Evolutionary conservation across 1,139 yeast species (phyloP), one percentile per base, ranked within the genome.

Genomic region (Yamadazyma dendronema): DNA sequence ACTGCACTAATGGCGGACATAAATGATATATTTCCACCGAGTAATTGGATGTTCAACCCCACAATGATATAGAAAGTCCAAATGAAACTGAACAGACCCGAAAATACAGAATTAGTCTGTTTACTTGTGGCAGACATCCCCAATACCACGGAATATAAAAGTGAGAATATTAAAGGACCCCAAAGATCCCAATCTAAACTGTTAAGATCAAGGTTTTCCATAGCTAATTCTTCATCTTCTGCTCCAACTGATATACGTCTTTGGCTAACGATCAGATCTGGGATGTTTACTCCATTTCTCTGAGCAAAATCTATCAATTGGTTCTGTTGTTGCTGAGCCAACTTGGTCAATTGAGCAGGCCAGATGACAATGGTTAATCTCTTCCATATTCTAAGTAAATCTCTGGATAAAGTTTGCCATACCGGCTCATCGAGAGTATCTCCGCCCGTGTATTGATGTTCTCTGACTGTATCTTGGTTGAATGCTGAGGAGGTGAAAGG

Each of bases 341-440:
- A 49, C 38, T 61, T 57, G 19, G 71, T 56, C 37, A 74, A 57
- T 38, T 74, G 77, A 48, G 65, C 67, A 1, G 90, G 90, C 88
- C 94, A 85, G 15, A 87, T 63, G 3, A 86, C 89, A 25, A 81
- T 79, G 19, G 77, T 65, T 31, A 86, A 65, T 39, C 89, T 66
- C 30, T 69, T 70, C 4, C 84, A 87, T 37, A 86, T 84, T 17
- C 81, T 81, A 19, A 67, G 56, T 26, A 85, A 52, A 54, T 87
- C 96, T 40, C 95, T 70, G 48, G 74, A 65, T 33, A 87, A 60
- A 0, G 96, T 87, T 12, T 74, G 67, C 52, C 74, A 59, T 3
- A 87, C 89, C 0, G 95, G 88, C 62, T 87, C 96, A 56, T 87
- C 95, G 12, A 87, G 63, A 1, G 96, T 86, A 54, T 85, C 88